Evolutionary conservation across 1,284 basidiomycete species (phyloP), one percentile per base, ranked within the genome.

Genomic region (Austroboletus novae-zelandiae): DNA sequence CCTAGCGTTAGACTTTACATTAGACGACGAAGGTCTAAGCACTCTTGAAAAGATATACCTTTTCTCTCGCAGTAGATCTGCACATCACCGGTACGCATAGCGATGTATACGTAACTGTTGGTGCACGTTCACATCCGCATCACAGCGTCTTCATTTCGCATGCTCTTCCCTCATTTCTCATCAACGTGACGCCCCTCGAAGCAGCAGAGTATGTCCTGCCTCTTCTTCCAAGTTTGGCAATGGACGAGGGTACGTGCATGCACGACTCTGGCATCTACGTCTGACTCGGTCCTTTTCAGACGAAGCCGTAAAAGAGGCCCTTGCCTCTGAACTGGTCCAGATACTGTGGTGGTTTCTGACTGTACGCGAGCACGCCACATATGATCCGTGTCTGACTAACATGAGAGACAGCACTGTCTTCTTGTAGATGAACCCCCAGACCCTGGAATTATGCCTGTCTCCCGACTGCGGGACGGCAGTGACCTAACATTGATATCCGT

Each of bases 261-360:
- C 7, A 34, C 39, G 43, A 40, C 50, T 47, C 42, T 35, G 45
- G 29, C 40, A 40, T 45, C 44, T 45, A 20, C 46, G 39, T 44
- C 48, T 61, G n/a, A 56, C 53, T 50, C 31, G 27, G 40, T 34
- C 40, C 17, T 18, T 9, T 53, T 47, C 63, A 91, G 95, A 98
- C 57, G 92, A 96, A 59, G 72, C 81, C 36, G 94, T 99, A 53
- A 94, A 93, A 69, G 92, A 97, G 63, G 90, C 93, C 0, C 85
- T 99, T 37, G 87, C 92, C 2, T 79, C 84, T 2, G 86, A 93
- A 62, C 74, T 99, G 23, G 83, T 92, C 45, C 74, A 81, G 40
- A 82, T 97, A 58, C 82, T 98, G 57, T 98, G 94, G 94, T 97
- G 91, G 85, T 98, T 96, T 71, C 87, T 93, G 65, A 88, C 91